Conservation (phyloP, 805 yeast genomes). For the Saturnispora sanitii region DNA sequence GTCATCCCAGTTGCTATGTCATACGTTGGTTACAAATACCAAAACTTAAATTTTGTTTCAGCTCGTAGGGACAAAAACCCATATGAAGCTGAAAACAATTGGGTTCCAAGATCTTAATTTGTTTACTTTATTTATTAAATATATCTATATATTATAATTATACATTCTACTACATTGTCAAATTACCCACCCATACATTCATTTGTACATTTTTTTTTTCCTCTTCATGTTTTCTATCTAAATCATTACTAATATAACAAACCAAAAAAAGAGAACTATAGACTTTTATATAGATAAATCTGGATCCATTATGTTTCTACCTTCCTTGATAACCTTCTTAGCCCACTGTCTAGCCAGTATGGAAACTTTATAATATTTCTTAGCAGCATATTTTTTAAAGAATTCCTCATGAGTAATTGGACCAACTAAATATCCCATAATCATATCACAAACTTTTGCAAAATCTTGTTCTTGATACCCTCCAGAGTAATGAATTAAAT, state of each 20-base stretch:
- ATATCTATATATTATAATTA: neutral
- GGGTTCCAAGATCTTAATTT: conserved; percentile 21
- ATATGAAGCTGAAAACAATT: conserved; percentile 17
- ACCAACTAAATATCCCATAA: conserved; percentile 64
- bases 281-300: conserved; percentile 14
- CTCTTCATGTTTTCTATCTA: neutral
- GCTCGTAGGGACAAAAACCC: conserved; percentile 26
- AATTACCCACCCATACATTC: too few species aligned
- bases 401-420: conserved; percentile 89
- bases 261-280: neutral
- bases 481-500: conserved; percentile 84
- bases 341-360: conserved; percentile 80
- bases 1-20: conserved; percentile 26
- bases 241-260: too few species aligned
- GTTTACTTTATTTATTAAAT: neutral
- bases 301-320: conserved; percentile 33
- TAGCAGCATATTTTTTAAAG: conserved; percentile 84
- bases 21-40: conserved; percentile 26
- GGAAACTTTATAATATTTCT: conserved; percentile 80
- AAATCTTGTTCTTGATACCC: conserved; percentile 72
- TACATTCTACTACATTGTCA: too few species aligned
- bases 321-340: conserved; percentile 42
- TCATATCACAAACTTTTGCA: conserved; percentile 59
- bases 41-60: conserved; percentile 19
- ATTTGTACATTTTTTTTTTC: neutral